These are phyloP conservation scores for Xylariaceae sp. DNA, from an alignment of 2,329 filamentous ascomycete species.

Conservation along the genomic window DNA sequence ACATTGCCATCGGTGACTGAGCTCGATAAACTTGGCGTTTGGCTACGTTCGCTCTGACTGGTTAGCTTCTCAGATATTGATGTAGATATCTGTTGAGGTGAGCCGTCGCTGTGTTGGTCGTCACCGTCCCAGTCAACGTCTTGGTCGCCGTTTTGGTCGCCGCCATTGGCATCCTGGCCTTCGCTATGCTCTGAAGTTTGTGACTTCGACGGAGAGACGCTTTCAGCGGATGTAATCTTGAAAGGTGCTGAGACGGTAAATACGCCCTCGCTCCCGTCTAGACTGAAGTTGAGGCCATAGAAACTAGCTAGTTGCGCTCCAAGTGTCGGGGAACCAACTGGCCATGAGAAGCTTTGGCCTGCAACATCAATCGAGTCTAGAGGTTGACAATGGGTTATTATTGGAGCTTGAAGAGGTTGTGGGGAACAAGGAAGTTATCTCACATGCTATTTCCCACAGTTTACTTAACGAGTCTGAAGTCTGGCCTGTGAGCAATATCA, in stretches of 20 bases:
- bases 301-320: background rate
- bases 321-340: background rate
- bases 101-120: too few relatives aligned
- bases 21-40: too few relatives aligned
- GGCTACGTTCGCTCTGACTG: too few relatives aligned
- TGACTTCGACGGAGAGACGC: too few relatives aligned
- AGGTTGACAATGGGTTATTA: background rate
- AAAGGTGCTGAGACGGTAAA: constrained; percentile 1
- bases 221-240: background rate
- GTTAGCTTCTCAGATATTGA: too few relatives aligned
- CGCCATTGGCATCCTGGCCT: too few relatives aligned
- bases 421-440: background rate
- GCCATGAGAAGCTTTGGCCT: background rate
- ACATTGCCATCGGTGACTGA: too few relatives aligned
- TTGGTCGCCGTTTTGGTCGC: too few relatives aligned
- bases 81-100: too few relatives aligned
- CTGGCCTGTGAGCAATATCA: background rate
- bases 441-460: background rate
- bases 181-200: too few relatives aligned
- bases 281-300: background rate
- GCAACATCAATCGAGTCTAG: constrained; percentile 4
- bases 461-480: background rate
- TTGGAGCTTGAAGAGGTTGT: background rate
- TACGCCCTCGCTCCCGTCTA: background rate
- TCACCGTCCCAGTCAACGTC: too few relatives aligned